Conservation (phyloP, 768 basidiomycete species). For the Macrolepiota fuliginosa region DNA sequence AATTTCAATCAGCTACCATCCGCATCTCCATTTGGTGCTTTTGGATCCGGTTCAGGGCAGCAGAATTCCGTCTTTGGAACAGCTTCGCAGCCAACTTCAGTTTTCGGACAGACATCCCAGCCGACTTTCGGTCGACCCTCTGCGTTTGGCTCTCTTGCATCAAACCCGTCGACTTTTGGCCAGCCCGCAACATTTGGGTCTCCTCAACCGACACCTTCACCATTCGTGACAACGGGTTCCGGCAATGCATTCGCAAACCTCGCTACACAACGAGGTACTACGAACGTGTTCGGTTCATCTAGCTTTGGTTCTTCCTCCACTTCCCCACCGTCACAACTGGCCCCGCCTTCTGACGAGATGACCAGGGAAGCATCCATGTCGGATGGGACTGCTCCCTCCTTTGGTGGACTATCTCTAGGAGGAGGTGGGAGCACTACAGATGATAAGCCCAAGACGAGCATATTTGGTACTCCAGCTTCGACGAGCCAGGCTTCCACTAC, state of each 20-base stretch:
- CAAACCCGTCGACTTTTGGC: conserved; percentile 28
- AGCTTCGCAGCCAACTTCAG: conserved; percentile 15
- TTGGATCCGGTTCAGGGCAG: not conserved
- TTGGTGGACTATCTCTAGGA: conserved; percentile 36
- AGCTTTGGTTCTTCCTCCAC: conserved; percentile 21
- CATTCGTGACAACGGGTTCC: conserved; percentile 23
- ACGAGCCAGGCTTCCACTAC: conserved; percentile 19
- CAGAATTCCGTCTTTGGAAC: conserved; percentile 7
- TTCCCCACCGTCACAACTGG: conserved; percentile 14
- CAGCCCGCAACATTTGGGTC: conserved; percentile 17
- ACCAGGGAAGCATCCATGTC: conserved; percentile 49
- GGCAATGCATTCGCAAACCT: conserved; percentile 23
- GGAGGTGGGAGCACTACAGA: conserved; percentile 23
- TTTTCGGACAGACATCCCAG: conserved; percentile 30
- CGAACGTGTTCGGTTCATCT: conserved; percentile 23
- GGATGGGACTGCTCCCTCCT: conserved; percentile 34
- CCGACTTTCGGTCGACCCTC: conserved; percentile 20
- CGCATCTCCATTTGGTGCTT: not conserved
- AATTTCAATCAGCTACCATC: conserved; percentile 1
- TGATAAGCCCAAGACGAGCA: conserved; percentile 27
- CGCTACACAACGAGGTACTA: not conserved
- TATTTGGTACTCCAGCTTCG: conserved; percentile 28
- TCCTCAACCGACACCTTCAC: conserved; percentile 6
- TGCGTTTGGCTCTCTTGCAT: conserved; percentile 20
- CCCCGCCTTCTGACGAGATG: conserved; percentile 27